Conservation (phyloP, 2,329 filamentous ascomycete genomes). For the Ceratocystis huliohia region DNA sequence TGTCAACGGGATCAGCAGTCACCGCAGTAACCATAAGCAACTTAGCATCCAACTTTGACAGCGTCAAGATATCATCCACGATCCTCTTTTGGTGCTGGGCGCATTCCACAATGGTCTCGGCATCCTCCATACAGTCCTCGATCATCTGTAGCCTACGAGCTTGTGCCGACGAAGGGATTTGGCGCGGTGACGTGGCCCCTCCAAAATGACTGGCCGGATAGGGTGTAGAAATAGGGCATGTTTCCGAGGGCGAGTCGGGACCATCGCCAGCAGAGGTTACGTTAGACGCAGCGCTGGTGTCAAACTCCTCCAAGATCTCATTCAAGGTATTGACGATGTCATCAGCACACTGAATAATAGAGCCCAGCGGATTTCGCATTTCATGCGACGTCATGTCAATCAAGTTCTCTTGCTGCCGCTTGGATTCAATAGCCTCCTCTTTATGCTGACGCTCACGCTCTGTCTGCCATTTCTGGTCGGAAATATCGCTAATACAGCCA, state of each 20-base stretch:
- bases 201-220: background rate
- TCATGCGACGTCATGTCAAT: constrained; percentile 66
- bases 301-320: constrained; percentile 26
- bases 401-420: constrained; percentile 64
- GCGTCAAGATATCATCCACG: constrained; percentile 60
- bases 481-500: constrained; percentile 39
- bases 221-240: background rate
- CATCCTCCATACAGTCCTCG: constrained; percentile 52
- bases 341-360: constrained; percentile 62
- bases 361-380: constrained; percentile 60
- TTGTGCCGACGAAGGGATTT: background rate
- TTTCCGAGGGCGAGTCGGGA: constrained; percentile 16
- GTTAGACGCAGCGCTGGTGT: constrained; percentile 28
- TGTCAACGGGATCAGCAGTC: constrained; percentile 51
- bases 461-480: constrained; percentile 39
- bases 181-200: constrained; percentile 9
- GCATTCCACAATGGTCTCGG: constrained; percentile 65
- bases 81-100: constrained; percentile 70
- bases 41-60: constrained; percentile 64
- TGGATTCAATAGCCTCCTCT: constrained; percentile 45
- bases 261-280: constrained; percentile 10
- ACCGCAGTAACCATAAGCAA: constrained; percentile 60
- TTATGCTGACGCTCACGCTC: constrained; percentile 38
- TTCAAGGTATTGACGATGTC: constrained; percentile 46
- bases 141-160: constrained; percentile 13